A percentile compares a stretch with the other conserved stretches of the same genome.
Evolutionary conservation across 2,329 filamentous ascomycete species (phyloP).

Genomic region (Neurospora crassa): DNA sequence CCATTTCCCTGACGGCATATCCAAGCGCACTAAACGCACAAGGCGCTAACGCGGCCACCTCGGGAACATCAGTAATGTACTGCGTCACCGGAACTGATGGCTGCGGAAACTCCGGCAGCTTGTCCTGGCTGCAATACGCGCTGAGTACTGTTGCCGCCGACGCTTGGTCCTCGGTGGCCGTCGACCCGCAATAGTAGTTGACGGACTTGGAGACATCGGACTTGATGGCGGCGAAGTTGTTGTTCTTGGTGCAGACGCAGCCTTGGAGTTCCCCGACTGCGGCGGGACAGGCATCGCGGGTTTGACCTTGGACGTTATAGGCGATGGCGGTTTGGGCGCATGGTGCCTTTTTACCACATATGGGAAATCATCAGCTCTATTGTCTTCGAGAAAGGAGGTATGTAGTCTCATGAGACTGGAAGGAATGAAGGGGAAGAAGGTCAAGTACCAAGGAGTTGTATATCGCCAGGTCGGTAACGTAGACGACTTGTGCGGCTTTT

Average conservation of each 20-base stretch:
- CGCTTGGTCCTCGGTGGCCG: constrained; percentile 37
- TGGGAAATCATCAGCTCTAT: background rate
- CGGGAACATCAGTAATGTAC: constrained; percentile 41
- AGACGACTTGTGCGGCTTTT: constrained; percentile 24
- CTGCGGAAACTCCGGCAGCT: constrained; percentile 29
- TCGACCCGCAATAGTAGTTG: constrained; percentile 33
- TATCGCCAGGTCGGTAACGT: constrained; percentile 35
- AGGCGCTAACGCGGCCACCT: constrained; percentile 31
- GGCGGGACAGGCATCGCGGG: constrained; percentile 32
- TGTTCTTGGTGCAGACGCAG: constrained; percentile 43
- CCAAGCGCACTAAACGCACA: constrained; percentile 32
- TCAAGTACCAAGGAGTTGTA: constrained; percentile 30
- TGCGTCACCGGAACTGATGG: constrained; percentile 33
- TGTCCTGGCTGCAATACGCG: constrained; percentile 39
- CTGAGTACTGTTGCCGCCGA: constrained; percentile 34
- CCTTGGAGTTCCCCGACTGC: constrained; percentile 36
- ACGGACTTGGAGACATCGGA: constrained; percentile 30
- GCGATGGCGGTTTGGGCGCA: constrained; percentile 38
- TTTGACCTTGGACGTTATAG: constrained; percentile 33
- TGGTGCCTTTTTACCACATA: constrained; percentile 31
- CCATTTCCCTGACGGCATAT: constrained; percentile 28
- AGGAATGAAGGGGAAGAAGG: background rate
- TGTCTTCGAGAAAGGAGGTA: background rate
- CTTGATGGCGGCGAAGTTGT: constrained; percentile 29
- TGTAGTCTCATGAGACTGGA: background rate